Base-by-base conservation (phyloP, 495 filamentous ascomycete species). In the Cenococcum geophilum region DNA sequence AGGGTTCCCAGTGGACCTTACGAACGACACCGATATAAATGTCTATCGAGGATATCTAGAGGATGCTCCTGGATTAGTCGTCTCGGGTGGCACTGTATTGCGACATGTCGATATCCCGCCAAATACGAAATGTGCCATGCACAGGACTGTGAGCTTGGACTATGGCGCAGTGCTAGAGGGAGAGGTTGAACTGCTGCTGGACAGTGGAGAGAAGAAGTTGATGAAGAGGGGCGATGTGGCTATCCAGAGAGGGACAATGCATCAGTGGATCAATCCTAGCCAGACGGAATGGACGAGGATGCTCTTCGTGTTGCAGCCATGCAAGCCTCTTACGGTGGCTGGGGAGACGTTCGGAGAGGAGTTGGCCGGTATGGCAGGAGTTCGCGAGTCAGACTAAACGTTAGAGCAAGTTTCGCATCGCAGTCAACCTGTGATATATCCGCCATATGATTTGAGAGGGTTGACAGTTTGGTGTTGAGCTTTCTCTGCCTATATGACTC, bases 191-290 rank as follows among this genome's bases (percentile, higher is more conserved):
- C 77, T 84, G 72, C 70, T 80, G 64, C 71, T 91, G 9, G 87
- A 89, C 65, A 64, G 72, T 65, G 80, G 87, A 0, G 85, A 83
- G 68, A 74, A 71, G 55, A 70, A 75, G 54, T 63, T 71, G 4
- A 72, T 91, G 79, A 73, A 76, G 67, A 68, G 78, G 5, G 87
- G 87, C 1, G 86, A 91, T 66, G 72, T 86, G 6, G 75, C 76
- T 5, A 78, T 89, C 22, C 85, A 89, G 74, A 69, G 87, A 42
- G 86, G 75, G 0, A 88, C 85, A 4, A 85, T 81, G 67, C 89
- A 92, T 73, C 78, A 79, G 5, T 89, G 83, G 84, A 76, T 76
- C 10, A 90, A 89, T 68, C 70, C 61, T 18, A 82, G 75, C 57
- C 59, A 71, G 62, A 78, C 71, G 14, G 73, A 79, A 62, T 69